Percentiles rank a stretch among this genome's conserved stretches.
Conservation (phyloP, 1,284 basidiomycete genomes). For the Cryptococcus sp. region DNA sequence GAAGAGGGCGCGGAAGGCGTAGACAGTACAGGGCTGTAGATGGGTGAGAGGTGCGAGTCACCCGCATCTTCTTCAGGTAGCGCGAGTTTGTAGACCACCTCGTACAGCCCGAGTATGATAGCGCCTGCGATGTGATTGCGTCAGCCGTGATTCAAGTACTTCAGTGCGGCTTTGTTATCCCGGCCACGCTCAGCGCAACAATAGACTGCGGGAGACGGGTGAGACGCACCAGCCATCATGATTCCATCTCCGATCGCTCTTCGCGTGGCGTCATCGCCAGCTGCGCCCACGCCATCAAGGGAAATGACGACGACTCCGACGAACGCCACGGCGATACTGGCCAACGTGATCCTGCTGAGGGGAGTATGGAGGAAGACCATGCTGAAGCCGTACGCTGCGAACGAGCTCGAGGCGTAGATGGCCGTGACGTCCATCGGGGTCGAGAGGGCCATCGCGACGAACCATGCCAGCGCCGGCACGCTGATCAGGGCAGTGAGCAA, state of each 20-base stretch:
- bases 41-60: slow-evolving; percentile 7
- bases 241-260: slow-evolving; percentile 48
- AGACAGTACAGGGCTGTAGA: slow-evolving; percentile 15
- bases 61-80: slow-evolving; percentile 50
- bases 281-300: slow-evolving; percentile 33
- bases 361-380: slow-evolving; percentile 45
- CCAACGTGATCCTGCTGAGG: slow-evolving; percentile 41
- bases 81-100: slow-evolving; percentile 53
- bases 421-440: slow-evolving; percentile 48
- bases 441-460: slow-evolving; percentile 41
- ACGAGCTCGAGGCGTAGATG: slow-evolving; percentile 45
- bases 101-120: slow-evolving; percentile 51
- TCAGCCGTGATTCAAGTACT: no score
- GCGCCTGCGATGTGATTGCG: slow-evolving; percentile 43
- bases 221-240: slow-evolving; percentile 47
- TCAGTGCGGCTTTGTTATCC: no score
- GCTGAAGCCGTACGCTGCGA: slow-evolving; percentile 49
- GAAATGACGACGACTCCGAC: slow-evolving; percentile 48
- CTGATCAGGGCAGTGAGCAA: slow-evolving; percentile 42
- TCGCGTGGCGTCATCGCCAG: slow-evolving; percentile 19
- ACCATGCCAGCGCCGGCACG: slow-evolving; percentile 46
- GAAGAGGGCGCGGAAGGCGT: slow-evolving; percentile 4
- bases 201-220: neutral
- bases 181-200: no score
- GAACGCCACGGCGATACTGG: slow-evolving; percentile 49